Evolutionary conservation across 106 monocot species (phyloP).

Genomic region (Dendrobium officinale): DNA sequence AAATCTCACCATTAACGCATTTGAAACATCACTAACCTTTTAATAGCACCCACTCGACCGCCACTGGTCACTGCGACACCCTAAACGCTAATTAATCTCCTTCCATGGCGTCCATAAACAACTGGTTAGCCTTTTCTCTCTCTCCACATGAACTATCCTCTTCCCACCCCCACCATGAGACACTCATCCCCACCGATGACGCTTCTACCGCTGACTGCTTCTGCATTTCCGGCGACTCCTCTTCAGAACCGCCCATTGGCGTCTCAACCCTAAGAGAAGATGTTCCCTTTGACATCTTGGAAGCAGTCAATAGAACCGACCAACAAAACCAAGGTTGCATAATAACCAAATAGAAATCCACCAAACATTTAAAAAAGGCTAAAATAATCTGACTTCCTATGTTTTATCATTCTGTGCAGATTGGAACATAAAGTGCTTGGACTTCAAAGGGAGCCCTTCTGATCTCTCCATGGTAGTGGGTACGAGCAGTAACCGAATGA

Average conservation of each 20-base stretch:
- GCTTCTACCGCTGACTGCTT: conserved; percentile 36
- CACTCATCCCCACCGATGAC: conserved; percentile 1
- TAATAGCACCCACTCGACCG: not conserved
- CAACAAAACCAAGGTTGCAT: conserved; percentile 34
- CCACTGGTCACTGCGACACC: conserved; percentile 18
- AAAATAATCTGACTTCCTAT: not conserved
- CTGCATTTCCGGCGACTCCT: conserved; percentile 18
- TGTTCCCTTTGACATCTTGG: conserved; percentile 45
- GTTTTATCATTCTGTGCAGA: conserved; percentile 19
- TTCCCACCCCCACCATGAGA: conserved; percentile 18
- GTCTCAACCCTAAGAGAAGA: conserved; percentile 27
- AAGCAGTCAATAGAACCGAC: conserved; percentile 29
- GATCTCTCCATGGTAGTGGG: conserved; percentile 78
- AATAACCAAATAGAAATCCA: not conserved
- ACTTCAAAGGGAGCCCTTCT: conserved; percentile 43
- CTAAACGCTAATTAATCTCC: conserved; percentile 26
- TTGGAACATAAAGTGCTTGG: conserved; percentile 62
- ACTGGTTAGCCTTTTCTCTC: conserved; percentile 91
- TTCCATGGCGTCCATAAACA: conserved; percentile 72
- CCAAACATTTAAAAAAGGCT: not conserved
- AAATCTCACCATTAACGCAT: no score
- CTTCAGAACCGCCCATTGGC: conserved; percentile 35
- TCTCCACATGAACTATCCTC: conserved; percentile 48
- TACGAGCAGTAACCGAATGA: conserved; percentile 33
- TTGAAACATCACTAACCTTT: no score